Evolutionary conservation across 2,329 filamentous ascomycete species (phyloP).

Genomic region (Xylaria sp.): DNA sequence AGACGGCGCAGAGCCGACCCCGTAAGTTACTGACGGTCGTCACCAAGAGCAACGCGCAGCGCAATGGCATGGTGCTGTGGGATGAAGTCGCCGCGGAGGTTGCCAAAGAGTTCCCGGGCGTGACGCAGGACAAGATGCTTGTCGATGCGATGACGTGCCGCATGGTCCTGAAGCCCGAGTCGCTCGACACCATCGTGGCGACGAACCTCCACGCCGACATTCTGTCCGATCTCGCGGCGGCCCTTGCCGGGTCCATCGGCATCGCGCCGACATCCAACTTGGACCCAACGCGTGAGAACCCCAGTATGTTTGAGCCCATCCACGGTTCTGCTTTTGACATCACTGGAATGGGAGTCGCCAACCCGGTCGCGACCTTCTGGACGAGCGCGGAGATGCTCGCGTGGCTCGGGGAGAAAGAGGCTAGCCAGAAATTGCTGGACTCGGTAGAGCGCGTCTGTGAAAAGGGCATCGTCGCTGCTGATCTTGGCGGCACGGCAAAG

Average conservation of each 20-base stretch:
- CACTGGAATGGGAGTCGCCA: slow-evolving; percentile 60
- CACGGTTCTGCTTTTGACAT: slow-evolving; percentile 66
- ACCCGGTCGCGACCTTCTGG: slow-evolving; percentile 65
- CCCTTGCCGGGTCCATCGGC: slow-evolving; percentile 72
- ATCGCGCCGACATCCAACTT: slow-evolving; percentile 74
- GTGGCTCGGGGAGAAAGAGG: slow-evolving; percentile 61
- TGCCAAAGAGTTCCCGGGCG: slow-evolving; percentile 62
- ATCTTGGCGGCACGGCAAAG: slow-evolving; percentile 56
- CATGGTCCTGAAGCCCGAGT: slow-evolving; percentile 66
- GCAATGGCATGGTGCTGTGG: slow-evolving; percentile 72
- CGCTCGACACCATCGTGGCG: slow-evolving; percentile 67
- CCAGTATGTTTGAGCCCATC: slow-evolving; percentile 67
- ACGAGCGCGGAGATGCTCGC: slow-evolving; percentile 62
- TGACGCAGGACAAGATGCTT: slow-evolving; percentile 68
- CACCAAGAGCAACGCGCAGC: slow-evolving; percentile 69
- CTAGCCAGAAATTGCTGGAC: slow-evolving; percentile 54
- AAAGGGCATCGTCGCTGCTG: slow-evolving; percentile 56
- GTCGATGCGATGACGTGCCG: slow-evolving; percentile 70
- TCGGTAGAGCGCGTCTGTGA: slow-evolving; percentile 60
- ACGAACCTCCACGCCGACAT: slow-evolving; percentile 70
- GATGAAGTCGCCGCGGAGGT: slow-evolving; percentile 65
- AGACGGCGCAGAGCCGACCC: slow-evolving; percentile 61
- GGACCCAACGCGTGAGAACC: slow-evolving; percentile 60
- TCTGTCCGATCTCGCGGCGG: slow-evolving; percentile 70
- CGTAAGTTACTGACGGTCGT: slow-evolving; percentile 66